Conservation (phyloP, 768 basidiomycete genomes). For the Omphalotus guepiniiformis region DNA sequence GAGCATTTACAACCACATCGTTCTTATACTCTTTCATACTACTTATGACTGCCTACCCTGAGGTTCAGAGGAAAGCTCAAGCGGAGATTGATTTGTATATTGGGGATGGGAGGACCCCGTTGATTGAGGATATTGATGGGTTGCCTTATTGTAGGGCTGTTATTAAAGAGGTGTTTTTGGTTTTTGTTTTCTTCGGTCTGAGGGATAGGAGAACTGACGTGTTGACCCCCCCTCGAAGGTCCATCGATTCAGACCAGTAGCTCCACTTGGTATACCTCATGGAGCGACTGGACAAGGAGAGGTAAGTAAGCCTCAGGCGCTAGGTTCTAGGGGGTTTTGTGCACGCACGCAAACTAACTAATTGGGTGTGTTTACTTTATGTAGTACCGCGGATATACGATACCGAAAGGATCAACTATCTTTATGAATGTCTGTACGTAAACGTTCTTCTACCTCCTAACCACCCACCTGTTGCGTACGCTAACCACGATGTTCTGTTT, state of each 20-base stretch:
- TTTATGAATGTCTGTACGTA: too few relatives aligned
- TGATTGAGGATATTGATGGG: constrained; percentile 12
- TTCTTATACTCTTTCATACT: constrained; percentile 20
- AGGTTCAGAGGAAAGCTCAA: constrained; percentile 23
- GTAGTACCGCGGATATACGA: too few relatives aligned
- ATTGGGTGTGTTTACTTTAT: too few relatives aligned
- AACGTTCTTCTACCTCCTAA: too few relatives aligned
- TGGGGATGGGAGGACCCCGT: constrained; percentile 19
- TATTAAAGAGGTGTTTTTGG: constrained; percentile 17
- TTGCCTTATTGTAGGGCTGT: constrained; percentile 23
- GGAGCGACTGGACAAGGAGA: too few relatives aligned
- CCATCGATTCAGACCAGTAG: constrained; percentile 10
- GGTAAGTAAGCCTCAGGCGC: too few relatives aligned
- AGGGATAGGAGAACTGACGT: too few relatives aligned
- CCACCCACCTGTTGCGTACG: too few relatives aligned
- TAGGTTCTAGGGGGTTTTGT: too few relatives aligned
- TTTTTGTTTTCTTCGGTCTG: not conserved
- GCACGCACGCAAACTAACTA: too few relatives aligned
- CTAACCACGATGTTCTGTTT: too few relatives aligned
- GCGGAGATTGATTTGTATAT: constrained; percentile 26
- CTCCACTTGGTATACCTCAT: constrained; percentile 1
- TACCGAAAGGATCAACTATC: too few relatives aligned
- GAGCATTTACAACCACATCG: constrained; percentile 26
- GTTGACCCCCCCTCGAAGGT: not conserved
- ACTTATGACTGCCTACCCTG: constrained; percentile 17